phyloP scores from a whole-genome alignment of 352 stramenopile genomes.

The Globisporangium nodosum region DNA sequence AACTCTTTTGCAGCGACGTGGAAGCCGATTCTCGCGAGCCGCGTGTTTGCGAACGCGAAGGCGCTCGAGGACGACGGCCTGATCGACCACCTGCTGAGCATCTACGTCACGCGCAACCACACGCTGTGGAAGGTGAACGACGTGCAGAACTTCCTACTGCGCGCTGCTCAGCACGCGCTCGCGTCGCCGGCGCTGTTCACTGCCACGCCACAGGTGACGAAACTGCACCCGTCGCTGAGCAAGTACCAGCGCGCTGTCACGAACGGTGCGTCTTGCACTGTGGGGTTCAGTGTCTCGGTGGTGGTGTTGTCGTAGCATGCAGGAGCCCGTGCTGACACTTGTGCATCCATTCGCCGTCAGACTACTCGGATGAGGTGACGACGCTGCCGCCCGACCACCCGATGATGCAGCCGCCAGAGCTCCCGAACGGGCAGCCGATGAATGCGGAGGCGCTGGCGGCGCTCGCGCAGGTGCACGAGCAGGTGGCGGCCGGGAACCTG shows the following conservation, averaged over 20 bases:
- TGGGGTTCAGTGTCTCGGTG: too few species aligned
- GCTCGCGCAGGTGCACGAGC: constrained; percentile 50
- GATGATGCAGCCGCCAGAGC: constrained; percentile 72
- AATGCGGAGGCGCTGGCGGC: constrained; percentile 48
- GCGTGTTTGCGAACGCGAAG: constrained; percentile 74
- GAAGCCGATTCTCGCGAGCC: constrained; percentile 64
- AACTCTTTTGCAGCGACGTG: constrained; percentile 36
- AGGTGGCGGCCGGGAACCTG: constrained; percentile 63
- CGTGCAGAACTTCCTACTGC: constrained; percentile 62
- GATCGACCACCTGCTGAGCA: constrained; percentile 70
- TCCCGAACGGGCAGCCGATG: constrained; percentile 55
- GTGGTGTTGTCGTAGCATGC: not conserved
- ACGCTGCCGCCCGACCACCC: constrained; percentile 77
- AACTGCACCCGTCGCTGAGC: constrained; percentile 47
- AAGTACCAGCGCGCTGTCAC: constrained; percentile 71
- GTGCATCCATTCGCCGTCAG: constrained; percentile 15
- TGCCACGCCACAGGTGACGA: constrained; percentile 45
- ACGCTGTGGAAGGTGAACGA: constrained; percentile 84
- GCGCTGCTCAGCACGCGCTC: constrained; percentile 57
- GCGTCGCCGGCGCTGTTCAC: constrained; percentile 42
- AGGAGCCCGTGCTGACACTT: not conserved
- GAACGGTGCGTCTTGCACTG: constrained; percentile 28
- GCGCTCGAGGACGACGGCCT: constrained; percentile 47
- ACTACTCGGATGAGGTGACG: constrained; percentile 86
- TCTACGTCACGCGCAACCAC: constrained; percentile 76